A percentile compares a stretch with the other conserved stretches of the same genome.
Evolutionary conservation across 305 asterid genomes (phyloP).

Genomic region (Nicotiana rustica): DNA sequence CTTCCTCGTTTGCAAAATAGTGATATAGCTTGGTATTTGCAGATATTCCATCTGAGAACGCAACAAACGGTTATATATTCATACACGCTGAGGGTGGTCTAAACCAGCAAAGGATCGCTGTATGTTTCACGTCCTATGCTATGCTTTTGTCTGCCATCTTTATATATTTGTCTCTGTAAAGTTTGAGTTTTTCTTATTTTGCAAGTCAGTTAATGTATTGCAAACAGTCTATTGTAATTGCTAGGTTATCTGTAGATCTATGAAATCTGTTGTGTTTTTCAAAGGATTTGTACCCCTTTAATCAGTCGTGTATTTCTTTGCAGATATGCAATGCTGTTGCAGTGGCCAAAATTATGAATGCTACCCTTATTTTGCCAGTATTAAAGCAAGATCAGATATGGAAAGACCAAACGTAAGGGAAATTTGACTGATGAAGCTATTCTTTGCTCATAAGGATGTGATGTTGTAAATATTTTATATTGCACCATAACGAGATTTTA

Average conservation of each 20-base stretch:
- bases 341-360: slow-evolving; percentile 96
- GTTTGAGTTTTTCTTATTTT: neutral
- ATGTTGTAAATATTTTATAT: slow-evolving; percentile 27
- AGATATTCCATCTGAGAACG: slow-evolving; percentile 83
- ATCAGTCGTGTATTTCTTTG: slow-evolving; percentile 41
- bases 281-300: slow-evolving; percentile 24
- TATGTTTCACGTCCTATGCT: slow-evolving; percentile 47
- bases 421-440: slow-evolving; percentile 40
- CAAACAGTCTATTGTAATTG: neutral
- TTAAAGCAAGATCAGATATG: slow-evolving; percentile 99
- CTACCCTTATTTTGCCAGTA: slow-evolving; percentile 97
- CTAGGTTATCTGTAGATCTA: neutral
- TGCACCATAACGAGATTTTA: neutral
- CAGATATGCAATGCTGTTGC: slow-evolving; percentile 99
- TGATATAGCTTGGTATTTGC: slow-evolving; percentile 44
- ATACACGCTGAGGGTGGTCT: slow-evolving; percentile 99
- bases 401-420: slow-evolving; percentile 98
- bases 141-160: neutral
- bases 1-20: slow-evolving; percentile 9
- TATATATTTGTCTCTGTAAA: neutral
- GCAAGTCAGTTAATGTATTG: neutral
- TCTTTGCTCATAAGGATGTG: neutral
- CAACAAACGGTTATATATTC: slow-evolving; percentile 87
- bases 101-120: slow-evolving; percentile 98
- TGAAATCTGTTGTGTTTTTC: neutral